phyloP scores from a whole-genome alignment of 148 eudicot genomes.

The Nyssa sinensis region DNA sequence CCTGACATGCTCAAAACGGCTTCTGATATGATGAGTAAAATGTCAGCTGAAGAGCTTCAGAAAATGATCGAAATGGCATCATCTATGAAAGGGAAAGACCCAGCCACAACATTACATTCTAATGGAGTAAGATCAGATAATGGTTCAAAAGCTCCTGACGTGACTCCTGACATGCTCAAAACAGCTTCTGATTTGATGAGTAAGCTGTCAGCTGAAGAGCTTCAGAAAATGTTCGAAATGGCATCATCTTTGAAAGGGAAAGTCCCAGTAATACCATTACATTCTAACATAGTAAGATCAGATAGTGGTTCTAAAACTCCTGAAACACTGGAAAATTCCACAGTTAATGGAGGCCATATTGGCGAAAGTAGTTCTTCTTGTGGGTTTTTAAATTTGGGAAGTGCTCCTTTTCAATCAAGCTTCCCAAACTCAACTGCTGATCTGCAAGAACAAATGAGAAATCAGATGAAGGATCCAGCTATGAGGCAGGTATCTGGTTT shows the following conservation, averaged over 20 bases:
- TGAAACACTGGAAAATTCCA: slow-evolving; percentile 30
- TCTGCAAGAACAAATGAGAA: slow-evolving; percentile 90
- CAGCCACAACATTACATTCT: slow-evolving; percentile 37
- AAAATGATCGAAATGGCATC: slow-evolving; percentile 87
- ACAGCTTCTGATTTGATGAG: slow-evolving; percentile 92
- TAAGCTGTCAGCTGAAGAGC: slow-evolving; percentile 82
- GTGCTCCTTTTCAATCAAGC: slow-evolving; percentile 46
- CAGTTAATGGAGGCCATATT: slow-evolving; percentile 29
- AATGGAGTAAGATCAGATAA: slow-evolving; percentile 38
- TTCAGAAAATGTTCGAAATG: slow-evolving; percentile 84
- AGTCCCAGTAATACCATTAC: slow-evolving; percentile 39
- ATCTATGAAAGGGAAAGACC: slow-evolving; percentile 56
- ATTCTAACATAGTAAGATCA: slow-evolving; percentile 35
- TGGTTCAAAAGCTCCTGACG: slow-evolving; percentile 29
- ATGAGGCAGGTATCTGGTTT: slow-evolving; percentile 69
- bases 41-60: slow-evolving; percentile 79
- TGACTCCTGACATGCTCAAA: slow-evolving; percentile 90
- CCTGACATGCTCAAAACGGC: slow-evolving; percentile 95
- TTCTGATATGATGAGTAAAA: slow-evolving; percentile 89
- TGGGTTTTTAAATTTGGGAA: slow-evolving; percentile 40
- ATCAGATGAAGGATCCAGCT: slow-evolving; percentile 96
- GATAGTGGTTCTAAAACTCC: slow-evolving; percentile 31
- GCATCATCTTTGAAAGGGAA: slow-evolving; percentile 66
- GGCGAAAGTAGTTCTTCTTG: slow-evolving; percentile 50
- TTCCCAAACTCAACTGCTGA: slow-evolving; percentile 57